Evolutionary conservation across 768 basidiomycete genomes (phyloP), one percentile per base, ranked within the genome.

Genomic region (Dacryopinax spathularia): DNA sequence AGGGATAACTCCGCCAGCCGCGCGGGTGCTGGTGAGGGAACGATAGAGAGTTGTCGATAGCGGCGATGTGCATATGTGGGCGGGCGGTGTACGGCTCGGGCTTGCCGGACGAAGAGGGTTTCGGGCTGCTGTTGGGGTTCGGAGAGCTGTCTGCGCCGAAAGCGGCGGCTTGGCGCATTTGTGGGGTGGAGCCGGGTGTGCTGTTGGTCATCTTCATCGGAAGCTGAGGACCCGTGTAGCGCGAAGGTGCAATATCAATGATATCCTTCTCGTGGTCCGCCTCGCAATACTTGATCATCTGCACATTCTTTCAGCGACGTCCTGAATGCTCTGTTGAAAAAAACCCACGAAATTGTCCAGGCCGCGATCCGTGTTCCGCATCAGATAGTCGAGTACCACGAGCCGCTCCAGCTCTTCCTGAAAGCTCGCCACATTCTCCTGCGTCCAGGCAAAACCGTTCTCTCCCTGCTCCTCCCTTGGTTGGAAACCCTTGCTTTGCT

Each of bases 21-120:
- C 84, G 81, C 0, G 92, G 92, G 68, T 94, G 91, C 69, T 91
- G 87, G 67, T 93, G 89, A 27, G 92, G 92, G 70, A 92, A 95
- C 1, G 89, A 89, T 35, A 95, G 81, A 0, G 89, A 92, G 73
- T 94, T 94, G 70, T 94, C 92, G 66, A 95, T 95, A 10, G 91
- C 91, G 44, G 91, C 91, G 64, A 93, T 88, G 70, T 92, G 91
- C 41, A 93, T 84, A 70, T 93, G 91, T 1, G 90, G 88, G 65
- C 79, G 80, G 60, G 60, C 60, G 18, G 60, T 60, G 41, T 62
- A 62, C 22, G 63, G 16, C 34, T n/a, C n/a, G 7, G 37, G 64
- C 16, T 64, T 25, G 35, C 35, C 15, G 62, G 60, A 59, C 33
- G 33, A 43, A n/a, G 34, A 33, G 31, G 65, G n/a, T n/a, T n/a